Conservation (phyloP, 305 asterid species). For the Fraxinus floribunda region DNA sequence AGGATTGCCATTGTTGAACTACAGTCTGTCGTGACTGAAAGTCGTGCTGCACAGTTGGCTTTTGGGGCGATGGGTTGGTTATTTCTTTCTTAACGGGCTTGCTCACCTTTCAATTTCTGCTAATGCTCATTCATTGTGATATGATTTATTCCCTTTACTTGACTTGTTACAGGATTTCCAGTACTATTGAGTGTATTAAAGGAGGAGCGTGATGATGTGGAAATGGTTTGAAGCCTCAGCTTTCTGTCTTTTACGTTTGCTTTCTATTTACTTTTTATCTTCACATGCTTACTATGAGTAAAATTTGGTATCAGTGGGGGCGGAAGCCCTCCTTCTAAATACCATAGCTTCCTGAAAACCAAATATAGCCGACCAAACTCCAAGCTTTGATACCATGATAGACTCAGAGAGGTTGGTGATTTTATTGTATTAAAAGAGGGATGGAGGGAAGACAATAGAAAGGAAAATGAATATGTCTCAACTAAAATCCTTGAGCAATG, state of each 20-base stretch:
- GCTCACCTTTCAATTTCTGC: conserved; percentile 15
- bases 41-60: conserved; percentile 80
- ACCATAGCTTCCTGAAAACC: background rate
- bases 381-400: background rate
- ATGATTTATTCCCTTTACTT: conserved; percentile 15
- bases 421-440: background rate
- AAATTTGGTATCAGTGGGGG: background rate
- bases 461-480: background rate
- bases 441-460: background rate
- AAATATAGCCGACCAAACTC: background rate
- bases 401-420: background rate
- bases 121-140: conserved; percentile 12
- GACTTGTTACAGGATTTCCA: conserved; percentile 59
- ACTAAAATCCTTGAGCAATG: conserved; percentile 1
- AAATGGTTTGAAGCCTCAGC: conserved; percentile 63
- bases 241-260: background rate
- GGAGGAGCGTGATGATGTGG: conserved; percentile 94
- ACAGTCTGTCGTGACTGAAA: conserved; percentile 84
- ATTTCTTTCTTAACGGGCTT: conserved; percentile 12
- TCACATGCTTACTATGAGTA: background rate
- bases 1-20: conserved; percentile 86
- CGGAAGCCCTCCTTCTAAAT: background rate
- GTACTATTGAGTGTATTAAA: conserved; percentile 70
- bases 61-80: conserved; percentile 95
- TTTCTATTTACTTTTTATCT: conserved; percentile 8